phyloP scores from a whole-genome alignment of 2,329 filamentous ascomycete species.

The Alternaria brassicicola region DNA sequence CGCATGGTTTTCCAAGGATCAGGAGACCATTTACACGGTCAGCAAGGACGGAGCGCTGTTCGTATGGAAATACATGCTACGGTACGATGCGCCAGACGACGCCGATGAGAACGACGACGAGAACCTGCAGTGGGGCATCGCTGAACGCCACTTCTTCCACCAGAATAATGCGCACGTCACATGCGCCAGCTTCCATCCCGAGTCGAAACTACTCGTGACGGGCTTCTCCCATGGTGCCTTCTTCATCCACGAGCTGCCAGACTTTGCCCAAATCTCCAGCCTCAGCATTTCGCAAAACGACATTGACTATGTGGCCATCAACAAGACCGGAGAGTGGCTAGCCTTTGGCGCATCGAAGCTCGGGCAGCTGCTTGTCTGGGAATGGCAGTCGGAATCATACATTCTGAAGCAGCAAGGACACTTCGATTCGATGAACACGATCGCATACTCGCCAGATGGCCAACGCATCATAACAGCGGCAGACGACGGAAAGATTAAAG shows the following conservation, averaged over 20 bases:
- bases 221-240: conserved; percentile 96
- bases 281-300: conserved; percentile 94
- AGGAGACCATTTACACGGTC: conserved; percentile 94
- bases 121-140: conserved; percentile 86
- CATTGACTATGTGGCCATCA: conserved; percentile 93
- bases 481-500: conserved; percentile 97
- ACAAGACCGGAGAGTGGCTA: conserved; percentile 93
- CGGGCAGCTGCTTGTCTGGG: conserved; percentile 97
- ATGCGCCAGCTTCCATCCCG: conserved; percentile 87
- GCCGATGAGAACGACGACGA: conserved; percentile 65
- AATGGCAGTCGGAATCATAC: conserved; percentile 99
- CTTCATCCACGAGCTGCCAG: conserved; percentile 91
- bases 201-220: conserved; percentile 89
- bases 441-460: conserved; percentile 92
- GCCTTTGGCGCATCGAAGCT: conserved; percentile 95
- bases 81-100: conserved; percentile 61
- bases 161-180: conserved; percentile 85
- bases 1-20: conserved; percentile 96
- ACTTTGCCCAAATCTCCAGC: conserved; percentile 94
- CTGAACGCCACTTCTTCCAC: conserved; percentile 91
- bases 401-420: conserved; percentile 98
- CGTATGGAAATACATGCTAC: conserved; percentile 81
- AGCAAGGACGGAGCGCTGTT: conserved; percentile 98
- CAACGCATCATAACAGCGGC: conserved; percentile 91
- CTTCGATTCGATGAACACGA: conserved; percentile 91